Percentiles rank a stretch among this genome's conserved stretches.
These are phyloP conservation scores for Sporothrix brasiliensis DNA, from an alignment of 2,329 filamentous ascomycete species.

Conservation along the genomic window DNA sequence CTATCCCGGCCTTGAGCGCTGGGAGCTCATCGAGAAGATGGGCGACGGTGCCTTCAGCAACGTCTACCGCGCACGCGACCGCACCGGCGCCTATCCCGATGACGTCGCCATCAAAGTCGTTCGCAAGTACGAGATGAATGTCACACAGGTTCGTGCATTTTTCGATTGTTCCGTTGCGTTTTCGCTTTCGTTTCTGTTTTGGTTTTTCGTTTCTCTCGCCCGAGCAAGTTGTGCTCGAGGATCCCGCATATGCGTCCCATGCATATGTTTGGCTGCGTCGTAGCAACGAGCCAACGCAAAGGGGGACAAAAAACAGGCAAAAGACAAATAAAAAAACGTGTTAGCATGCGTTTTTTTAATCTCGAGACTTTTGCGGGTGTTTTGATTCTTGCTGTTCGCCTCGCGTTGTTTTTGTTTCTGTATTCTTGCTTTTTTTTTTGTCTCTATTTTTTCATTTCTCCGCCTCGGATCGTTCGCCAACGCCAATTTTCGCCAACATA, in stretches of 20 bases:
- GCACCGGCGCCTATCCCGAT: conserved; percentile 63
- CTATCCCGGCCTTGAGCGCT: conserved; percentile 84
- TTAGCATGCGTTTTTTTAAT: not conserved
- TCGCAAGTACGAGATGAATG: conserved; percentile 98
- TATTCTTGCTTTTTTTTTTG: conserved; percentile 24
- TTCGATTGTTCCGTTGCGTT: conserved; percentile 20
- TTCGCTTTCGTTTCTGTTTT: not conserved
- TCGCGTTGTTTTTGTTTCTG: not conserved
- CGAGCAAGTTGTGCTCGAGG: conserved; percentile 29
- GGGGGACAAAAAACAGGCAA: conserved; percentile 19
- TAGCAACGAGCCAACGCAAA: conserved; percentile 20
- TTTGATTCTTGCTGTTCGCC: not conserved
- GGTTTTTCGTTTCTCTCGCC: not conserved
- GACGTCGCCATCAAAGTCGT: conserved; percentile 98
- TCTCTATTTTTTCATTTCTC: conserved; percentile 36
- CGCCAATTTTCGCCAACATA: conserved; percentile 56
- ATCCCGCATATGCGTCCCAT: conserved; percentile 26
- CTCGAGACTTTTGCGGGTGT: conserved; percentile 4
- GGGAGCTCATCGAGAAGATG: conserved; percentile 93
- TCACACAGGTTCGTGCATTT: conserved; percentile 72
- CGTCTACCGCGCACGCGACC: conserved; percentile 86
- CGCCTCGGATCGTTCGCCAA: conserved; percentile 55
- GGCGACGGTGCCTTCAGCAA: conserved; percentile 99
- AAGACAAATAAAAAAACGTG: conserved; percentile 1
- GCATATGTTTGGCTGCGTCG: conserved; percentile 25